Evolutionary conservation across 768 basidiomycete genomes (phyloP), one percentile per base, ranked within the genome.

Genomic region (Holtermannia corniformis): DNA sequence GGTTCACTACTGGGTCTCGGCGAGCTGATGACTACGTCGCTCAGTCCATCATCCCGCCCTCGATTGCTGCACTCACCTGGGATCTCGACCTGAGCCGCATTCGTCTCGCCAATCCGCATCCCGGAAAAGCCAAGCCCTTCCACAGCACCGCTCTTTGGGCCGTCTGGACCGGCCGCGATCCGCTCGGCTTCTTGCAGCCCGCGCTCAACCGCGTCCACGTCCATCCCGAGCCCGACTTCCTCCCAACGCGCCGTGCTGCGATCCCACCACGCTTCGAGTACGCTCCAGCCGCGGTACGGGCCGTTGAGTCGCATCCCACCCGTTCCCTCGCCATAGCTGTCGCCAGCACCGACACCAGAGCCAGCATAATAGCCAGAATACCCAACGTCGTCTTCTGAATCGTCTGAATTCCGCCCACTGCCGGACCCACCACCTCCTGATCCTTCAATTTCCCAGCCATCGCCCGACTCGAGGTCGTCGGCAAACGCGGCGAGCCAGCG

Each of bases 181-280:
- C 60, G 44, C 50, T 62, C 58, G 2, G 67, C 67, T 47, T 68
- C 67, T 7, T 54, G 52, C 50, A 68, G 21, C 7, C 67, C 67
- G 32, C 58, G 50, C 48, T 65, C 63, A 14, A 63, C 48, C n/a
- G 48, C 67, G 5, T 60, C 75, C 40, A 75, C 67, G 47, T 81
- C 80, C 24, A 80, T 71, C 27, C 87, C 77, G 27, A 89, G 70
- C 2, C 90, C 90, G 22, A 81, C 77, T 60, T 86, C 82, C 50
- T 84, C 81, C 91, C 92, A 96, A 68, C 82, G 81, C 67, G 84
- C 80, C 45, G 90, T 77, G 73, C 89, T 90, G 60, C 79, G 78
- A 74, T 95, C 92, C 45, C 88, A 91, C 85, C 85, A 87, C 13
- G 90, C 92, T 70, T 96, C 91, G 54, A 95, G 72, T 4, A 90